Percentiles rank a stretch among this genome's conserved stretches.
phyloP scores from a whole-genome alignment of 202 grass and related monocot genomes.

The Musa balbisiana region DNA sequence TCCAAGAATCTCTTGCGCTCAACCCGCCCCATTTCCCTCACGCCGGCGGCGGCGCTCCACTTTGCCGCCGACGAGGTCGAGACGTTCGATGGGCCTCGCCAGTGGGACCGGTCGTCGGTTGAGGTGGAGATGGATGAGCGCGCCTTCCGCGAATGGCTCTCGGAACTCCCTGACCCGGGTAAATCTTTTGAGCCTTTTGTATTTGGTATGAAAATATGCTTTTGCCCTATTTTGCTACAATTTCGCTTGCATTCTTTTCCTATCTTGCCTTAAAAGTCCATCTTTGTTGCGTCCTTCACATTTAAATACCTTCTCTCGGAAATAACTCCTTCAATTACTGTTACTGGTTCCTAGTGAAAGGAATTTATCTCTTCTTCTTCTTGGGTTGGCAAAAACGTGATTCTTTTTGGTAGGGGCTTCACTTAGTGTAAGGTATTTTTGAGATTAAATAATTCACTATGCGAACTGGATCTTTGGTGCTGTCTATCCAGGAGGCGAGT shows the following conservation, averaged over 20 bases:
- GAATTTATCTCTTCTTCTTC: not conserved
- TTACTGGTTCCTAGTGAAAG: not conserved
- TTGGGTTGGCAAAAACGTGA: not conserved
- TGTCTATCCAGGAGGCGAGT: slow-evolving; percentile 19
- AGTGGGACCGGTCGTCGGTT: slow-evolving; percentile 60
- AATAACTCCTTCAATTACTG: not conserved
- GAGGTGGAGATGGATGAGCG: slow-evolving; percentile 49
- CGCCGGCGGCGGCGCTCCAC: not conserved
- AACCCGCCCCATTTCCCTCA: slow-evolving; percentile 54
- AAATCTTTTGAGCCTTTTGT: not conserved
- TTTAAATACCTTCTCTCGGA: not conserved
- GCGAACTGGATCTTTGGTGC: not conserved
- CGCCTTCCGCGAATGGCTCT: slow-evolving; percentile 52
- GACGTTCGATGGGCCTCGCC: slow-evolving; percentile 48
- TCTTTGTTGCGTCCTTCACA: not conserved
- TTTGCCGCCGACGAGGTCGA: slow-evolving; percentile 7
- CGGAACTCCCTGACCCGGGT: slow-evolving; percentile 35
- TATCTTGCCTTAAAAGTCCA: not conserved
- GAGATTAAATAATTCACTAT: not conserved
- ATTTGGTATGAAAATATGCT: not conserved
- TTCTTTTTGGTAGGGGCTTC: not conserved
- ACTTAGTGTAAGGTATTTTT: not conserved
- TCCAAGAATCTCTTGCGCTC: slow-evolving; percentile 60
- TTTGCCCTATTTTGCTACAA: not conserved
- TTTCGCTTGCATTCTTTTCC: not conserved